A percentile compares a stretch with the other conserved stretches of the same genome.
phyloP scores from a whole-genome alignment of 805 yeast genomes.

The Candida saitoana region DNA sequence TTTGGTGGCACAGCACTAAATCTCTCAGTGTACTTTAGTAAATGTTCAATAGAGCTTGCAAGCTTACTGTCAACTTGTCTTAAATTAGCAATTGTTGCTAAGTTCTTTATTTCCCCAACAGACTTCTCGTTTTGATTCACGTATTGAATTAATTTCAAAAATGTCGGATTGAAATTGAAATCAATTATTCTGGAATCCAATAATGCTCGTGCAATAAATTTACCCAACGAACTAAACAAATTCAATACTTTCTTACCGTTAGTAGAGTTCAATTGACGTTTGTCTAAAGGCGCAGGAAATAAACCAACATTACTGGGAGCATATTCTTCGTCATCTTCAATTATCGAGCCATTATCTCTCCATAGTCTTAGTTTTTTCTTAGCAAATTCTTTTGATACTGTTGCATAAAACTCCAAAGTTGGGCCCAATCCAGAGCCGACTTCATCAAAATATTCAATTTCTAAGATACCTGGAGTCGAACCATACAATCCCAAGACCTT shows the following conservation, averaged over 20 bases:
- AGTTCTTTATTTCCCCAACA: slow-evolving; percentile 14
- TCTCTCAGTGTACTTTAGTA: slow-evolving; percentile 40
- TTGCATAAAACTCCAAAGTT: slow-evolving; percentile 85
- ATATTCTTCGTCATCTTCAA: slow-evolving; percentile 22
- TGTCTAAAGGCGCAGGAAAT: slow-evolving; percentile 65
- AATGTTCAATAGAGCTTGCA: slow-evolving; percentile 52
- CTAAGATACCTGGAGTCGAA: slow-evolving; percentile 73
- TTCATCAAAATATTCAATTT: slow-evolving; percentile 84
- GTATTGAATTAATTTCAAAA: slow-evolving; percentile 56
- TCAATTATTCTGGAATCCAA: slow-evolving; percentile 87
- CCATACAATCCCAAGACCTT: slow-evolving; percentile 77
- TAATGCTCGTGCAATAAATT: slow-evolving; percentile 80
- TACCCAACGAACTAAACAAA: slow-evolving; percentile 68
- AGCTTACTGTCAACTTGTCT: slow-evolving; percentile 53
- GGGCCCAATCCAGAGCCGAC: slow-evolving; percentile 98
- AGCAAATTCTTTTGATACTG: slow-evolving; percentile 72
- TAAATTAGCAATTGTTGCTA: slow-evolving; percentile 36
- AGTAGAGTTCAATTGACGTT: slow-evolving; percentile 17
- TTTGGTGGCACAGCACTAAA: slow-evolving; percentile 13
- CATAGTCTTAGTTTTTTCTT: slow-evolving; percentile 58
- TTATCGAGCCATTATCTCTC: slow-evolving; percentile 40
- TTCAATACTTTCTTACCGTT: slow-evolving; percentile 42
- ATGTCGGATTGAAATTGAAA: slow-evolving; percentile 66
- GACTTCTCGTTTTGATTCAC: slow-evolving; percentile 17
- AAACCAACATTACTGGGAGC: slow-evolving; percentile 50